Conservation (phyloP, 345 rosid genomes). For the Balakata baccata region DNA sequence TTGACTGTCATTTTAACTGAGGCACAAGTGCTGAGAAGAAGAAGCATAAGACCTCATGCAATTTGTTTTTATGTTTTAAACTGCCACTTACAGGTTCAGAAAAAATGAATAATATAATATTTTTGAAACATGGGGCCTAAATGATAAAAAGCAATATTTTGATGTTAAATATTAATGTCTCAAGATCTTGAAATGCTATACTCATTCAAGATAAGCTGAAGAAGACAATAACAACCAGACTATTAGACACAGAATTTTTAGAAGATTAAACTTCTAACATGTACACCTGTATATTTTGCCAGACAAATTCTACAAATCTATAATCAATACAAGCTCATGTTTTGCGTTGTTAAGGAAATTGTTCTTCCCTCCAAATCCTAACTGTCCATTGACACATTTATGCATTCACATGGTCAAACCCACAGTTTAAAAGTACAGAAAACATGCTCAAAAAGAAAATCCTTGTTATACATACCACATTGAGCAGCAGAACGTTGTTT, state of each 20-base stretch:
- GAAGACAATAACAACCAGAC: neutral
- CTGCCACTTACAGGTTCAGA: neutral
- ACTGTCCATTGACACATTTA: neutral
- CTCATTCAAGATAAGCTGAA: neutral
- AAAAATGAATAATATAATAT: neutral
- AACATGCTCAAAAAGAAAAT: neutral
- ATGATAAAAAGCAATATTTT: neutral
- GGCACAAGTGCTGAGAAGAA: neutral
- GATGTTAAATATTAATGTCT: neutral
- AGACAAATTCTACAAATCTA: neutral
- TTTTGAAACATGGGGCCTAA: neutral
- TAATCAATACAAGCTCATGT: neutral
- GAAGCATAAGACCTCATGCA: neutral
- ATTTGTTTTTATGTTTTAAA: neutral
- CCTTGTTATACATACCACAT: constrained; percentile 54
- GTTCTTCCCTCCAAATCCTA: neutral
- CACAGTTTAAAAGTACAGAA: neutral
- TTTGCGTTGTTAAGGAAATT: neutral
- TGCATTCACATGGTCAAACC: neutral
- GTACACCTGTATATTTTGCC: neutral
- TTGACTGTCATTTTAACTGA: neutral
- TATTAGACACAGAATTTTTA: neutral
- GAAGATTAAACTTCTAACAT: neutral
- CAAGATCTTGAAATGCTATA: neutral
- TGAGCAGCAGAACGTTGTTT: constrained; percentile 64